These are phyloP conservation scores for Calonectria pteridis DNA, from an alignment of 2,329 filamentous ascomycete genomes.

Conservation along the genomic window DNA sequence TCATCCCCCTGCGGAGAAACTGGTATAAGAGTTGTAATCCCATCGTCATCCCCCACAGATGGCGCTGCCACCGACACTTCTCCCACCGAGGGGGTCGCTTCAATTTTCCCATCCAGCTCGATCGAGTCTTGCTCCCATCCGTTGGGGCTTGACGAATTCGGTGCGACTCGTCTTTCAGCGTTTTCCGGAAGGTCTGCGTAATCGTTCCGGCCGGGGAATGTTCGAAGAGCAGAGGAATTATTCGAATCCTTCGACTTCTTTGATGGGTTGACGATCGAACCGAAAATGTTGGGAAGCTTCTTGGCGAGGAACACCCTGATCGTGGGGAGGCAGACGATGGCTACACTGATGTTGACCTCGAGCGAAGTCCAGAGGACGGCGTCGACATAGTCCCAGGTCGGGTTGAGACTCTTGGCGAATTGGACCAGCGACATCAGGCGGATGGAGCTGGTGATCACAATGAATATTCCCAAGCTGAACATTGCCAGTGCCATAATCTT, in stretches of 20 bases:
- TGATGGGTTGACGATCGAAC: neutral
- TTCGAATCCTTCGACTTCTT: neutral
- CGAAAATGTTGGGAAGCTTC: neutral
- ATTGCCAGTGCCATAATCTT: neutral
- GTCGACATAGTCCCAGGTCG: constrained; percentile 1
- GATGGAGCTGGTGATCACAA: neutral
- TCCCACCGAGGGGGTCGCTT: neutral
- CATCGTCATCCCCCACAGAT: neutral
- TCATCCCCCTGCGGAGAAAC: neutral
- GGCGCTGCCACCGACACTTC: neutral
- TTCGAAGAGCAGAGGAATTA: neutral
- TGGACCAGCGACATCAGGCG: neutral
- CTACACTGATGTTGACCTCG: neutral
- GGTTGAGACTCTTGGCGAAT: constrained; percentile 5
- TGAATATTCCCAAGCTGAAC: neutral
- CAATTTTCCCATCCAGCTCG: neutral
- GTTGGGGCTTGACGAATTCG: neutral
- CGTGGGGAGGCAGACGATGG: neutral
- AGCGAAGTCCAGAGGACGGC: neutral
- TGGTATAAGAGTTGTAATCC: neutral
- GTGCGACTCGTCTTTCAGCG: neutral
- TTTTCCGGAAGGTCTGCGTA: neutral
- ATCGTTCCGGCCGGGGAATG: neutral
- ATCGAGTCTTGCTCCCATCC: neutral
- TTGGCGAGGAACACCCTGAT: neutral